Percentiles rank a stretch among this genome's conserved stretches.
Evolutionary conservation across 2,329 filamentous ascomycete genomes (phyloP).

Genomic region (Talaromyces piceae): DNA sequence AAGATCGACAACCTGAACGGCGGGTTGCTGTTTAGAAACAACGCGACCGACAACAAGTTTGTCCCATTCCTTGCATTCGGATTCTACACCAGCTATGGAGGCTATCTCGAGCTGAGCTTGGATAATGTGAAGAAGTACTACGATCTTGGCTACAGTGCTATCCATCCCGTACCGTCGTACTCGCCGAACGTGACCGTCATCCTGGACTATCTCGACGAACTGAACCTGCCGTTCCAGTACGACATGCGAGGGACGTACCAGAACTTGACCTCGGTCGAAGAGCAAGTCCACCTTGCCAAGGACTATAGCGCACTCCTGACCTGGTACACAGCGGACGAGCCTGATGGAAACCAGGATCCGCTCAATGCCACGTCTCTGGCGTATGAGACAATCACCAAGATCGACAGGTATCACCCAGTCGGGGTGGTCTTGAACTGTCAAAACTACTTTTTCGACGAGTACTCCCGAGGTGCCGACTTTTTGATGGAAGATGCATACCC

Average conservation of each 20-base stretch:
- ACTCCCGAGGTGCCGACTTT: conserved; percentile 9
- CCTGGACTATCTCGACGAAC: conserved; percentile 10
- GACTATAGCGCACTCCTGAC: conserved; percentile 7
- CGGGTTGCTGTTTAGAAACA: conserved; percentile 4
- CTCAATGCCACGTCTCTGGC: conserved; percentile 8
- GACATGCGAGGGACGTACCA: conserved; percentile 10
- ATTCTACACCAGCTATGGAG: conserved; percentile 9
- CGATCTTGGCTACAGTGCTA: conserved; percentile 9
- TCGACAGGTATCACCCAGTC: conserved; percentile 10
- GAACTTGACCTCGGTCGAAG: conserved; percentile 6
- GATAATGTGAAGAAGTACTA: conserved; percentile 10
- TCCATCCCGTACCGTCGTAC: conserved; percentile 8
- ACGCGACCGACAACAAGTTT: conserved; percentile 4
- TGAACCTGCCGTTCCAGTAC: conserved; percentile 11
- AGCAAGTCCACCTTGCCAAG: conserved; percentile 5
- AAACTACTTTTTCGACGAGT: conserved; percentile 9
- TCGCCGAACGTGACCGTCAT: conserved; percentile 8
- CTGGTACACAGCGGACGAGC: conserved; percentile 11
- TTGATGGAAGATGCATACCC: conserved; percentile 12
- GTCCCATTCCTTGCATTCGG: conserved; percentile 9
- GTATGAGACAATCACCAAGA: conserved; percentile 5
- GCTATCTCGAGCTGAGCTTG: conserved; percentile 7
- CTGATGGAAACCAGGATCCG: conserved; percentile 6
- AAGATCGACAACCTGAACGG: conserved; percentile 12
- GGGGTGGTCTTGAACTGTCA: conserved; percentile 9